These are phyloP conservation scores for Candida glaebosa DNA, from an alignment of 805 yeast genomes.

Conservation along the genomic window DNA sequence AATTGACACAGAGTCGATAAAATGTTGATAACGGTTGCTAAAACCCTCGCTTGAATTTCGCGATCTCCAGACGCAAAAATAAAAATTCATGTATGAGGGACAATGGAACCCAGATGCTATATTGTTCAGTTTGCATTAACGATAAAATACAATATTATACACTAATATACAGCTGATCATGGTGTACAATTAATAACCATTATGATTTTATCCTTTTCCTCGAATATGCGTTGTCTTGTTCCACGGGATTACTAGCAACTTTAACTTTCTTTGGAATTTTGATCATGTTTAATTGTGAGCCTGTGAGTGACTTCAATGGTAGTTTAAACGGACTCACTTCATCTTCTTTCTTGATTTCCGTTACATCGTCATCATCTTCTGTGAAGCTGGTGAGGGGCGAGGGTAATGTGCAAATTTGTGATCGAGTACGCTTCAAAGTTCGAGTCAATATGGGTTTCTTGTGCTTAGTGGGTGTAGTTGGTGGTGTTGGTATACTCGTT, in stretches of 20 bases:
- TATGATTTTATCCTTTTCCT: background rate
- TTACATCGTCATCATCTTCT: constrained; percentile 9
- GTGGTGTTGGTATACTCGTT: constrained; percentile 25
- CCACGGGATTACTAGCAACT: background rate
- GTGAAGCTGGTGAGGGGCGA: constrained; percentile 36
- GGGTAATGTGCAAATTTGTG: constrained; percentile 18
- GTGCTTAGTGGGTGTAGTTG: constrained; percentile 29
- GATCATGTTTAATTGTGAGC: constrained; percentile 10
- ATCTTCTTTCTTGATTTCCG: constrained; percentile 2
- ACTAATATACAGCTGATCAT: constrained; percentile 2
- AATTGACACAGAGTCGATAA: too few relatives aligned
- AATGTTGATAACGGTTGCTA: too few relatives aligned
- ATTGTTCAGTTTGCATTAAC: too few relatives aligned
- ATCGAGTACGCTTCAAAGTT: constrained; percentile 13
- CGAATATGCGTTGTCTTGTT: background rate
- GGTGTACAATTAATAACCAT: background rate
- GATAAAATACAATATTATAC: constrained; percentile 1
- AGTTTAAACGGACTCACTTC: constrained; percentile 4
- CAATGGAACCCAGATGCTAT: too few relatives aligned
- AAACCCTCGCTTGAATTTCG: too few relatives aligned
- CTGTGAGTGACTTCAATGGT: constrained; percentile 9
- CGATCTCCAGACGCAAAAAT: too few relatives aligned
- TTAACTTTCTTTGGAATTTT: constrained; percentile 1
- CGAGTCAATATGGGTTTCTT: constrained; percentile 20
- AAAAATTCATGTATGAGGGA: too few relatives aligned